These are phyloP conservation scores for Hemisphaericaspora xylanilytica DNA, from an alignment of 1,139 yeast genomes.

Conservation along the genomic window DNA sequence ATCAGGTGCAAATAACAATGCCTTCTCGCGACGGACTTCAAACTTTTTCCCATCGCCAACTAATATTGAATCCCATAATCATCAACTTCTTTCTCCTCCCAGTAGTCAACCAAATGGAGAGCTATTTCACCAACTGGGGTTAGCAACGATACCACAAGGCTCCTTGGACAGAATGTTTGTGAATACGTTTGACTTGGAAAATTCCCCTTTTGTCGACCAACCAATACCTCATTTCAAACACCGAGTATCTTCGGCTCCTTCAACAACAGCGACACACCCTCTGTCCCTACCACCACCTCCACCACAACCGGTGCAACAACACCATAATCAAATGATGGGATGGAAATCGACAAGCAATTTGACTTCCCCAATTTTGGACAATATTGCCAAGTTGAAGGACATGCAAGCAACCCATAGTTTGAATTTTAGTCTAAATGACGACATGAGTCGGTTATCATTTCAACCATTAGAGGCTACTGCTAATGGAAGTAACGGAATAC, in stretches of 20 bases:
- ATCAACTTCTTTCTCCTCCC: neutral
- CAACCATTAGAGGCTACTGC: neutral
- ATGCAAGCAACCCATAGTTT: neutral
- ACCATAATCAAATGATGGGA: neutral
- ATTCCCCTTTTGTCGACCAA: too few species aligned
- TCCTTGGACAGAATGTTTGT: neutral
- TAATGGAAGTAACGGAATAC: neutral
- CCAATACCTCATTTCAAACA: too few species aligned
- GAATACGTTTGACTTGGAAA: neutral
- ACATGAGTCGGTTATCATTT: neutral
- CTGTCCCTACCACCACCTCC: neutral
- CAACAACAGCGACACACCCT: too few species aligned
- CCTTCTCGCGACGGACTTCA: constrained; percentile 8
- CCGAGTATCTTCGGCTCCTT: too few species aligned
- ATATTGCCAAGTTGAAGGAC: neutral
- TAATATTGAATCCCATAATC: neutral
- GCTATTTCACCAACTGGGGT: neutral
- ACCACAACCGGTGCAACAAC: neutral
- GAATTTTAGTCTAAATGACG: neutral
- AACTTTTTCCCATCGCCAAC: constrained; percentile 9
- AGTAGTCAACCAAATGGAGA: neutral
- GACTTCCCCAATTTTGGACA: neutral
- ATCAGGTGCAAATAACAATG: neutral
- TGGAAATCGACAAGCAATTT: neutral
- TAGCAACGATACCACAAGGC: too few species aligned